These are phyloP conservation scores for Aspergillus glaucus DNA, from an alignment of 2,329 filamentous ascomycete species.

Conservation along the genomic window DNA sequence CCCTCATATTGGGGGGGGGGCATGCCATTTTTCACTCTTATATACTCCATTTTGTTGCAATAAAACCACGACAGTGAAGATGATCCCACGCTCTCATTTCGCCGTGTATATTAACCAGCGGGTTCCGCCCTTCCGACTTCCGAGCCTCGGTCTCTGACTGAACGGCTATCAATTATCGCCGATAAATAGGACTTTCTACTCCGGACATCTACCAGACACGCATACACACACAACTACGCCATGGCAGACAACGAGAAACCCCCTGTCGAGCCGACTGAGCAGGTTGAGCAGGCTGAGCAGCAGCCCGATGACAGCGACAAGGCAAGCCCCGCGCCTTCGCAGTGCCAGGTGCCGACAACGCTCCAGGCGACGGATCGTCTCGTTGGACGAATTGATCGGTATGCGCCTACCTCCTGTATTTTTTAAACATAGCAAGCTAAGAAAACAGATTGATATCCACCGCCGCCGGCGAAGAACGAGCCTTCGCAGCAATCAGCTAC, in stretches of 20 bases:
- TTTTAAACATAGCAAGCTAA: conserved; percentile 3
- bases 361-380: conserved; percentile 23
- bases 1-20: no score
- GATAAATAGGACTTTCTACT: conserved; percentile 1
- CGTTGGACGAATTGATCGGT: conserved; percentile 27
- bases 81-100: neutral
- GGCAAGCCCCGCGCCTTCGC: conserved; percentile 5
- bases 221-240: neutral
- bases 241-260: conserved; percentile 17
- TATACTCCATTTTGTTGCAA: neutral
- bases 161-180: neutral
- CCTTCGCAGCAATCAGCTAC: conserved; percentile 65
- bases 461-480: conserved; percentile 62
- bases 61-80: neutral
- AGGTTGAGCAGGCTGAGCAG: conserved; percentile 1
- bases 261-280: conserved; percentile 8
- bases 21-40: neutral
- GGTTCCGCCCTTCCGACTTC: conserved; percentile 8
- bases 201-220: neutral
- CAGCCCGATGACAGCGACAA: conserved; percentile 4
- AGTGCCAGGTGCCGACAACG: conserved; percentile 19
- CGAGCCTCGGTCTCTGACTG: conserved; percentile 21
- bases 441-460: conserved; percentile 56
- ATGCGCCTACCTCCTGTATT: conserved; percentile 3
- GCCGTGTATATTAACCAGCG: neutral